Evolutionary conservation across 2,329 filamentous ascomycete species (phyloP), one percentile per base, ranked within the genome.

Genomic region (Epichloe typhina): DNA sequence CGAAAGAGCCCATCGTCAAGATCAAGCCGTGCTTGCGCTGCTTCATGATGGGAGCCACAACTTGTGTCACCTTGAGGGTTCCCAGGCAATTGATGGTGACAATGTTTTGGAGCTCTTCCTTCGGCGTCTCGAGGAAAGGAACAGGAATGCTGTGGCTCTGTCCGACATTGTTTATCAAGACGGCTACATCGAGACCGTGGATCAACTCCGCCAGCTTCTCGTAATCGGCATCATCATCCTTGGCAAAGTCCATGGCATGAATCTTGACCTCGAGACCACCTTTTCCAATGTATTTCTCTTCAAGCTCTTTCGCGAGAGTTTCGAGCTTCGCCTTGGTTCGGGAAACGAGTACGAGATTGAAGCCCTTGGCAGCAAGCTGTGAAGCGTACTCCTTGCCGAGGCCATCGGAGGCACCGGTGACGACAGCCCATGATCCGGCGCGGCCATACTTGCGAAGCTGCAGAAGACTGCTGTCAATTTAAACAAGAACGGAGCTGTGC

Each of bases 121-220:
- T 76, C 12, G 82, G 69, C 0, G 91, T 97, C 61, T 88, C 78
- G 47, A 85, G 72, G 71, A 98, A 98, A 0, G 89, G 78, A 0
- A 95, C 88, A 2, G 93, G 93, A 50, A 97, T 95, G 67, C 77
- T 84, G 74, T 98, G 93, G 68, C 86, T 94, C 67, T 89, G 84
- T 57, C 93, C 93, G 50, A 98, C 93, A 62, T 98, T 98, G 77
- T 98, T 98, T 74, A 98, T 77, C 56, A 98, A 72, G 54, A 98
- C 85, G 43, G 84, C 83, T 26, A 98, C 72, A 57, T 96, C 90
- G 39, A 95, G 78, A 7, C 77, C 84, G 19, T 80, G 69, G 47
- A 95, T 71, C 23, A 88, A 68, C 56, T 79, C 72, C 57, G 80
- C 78, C 46, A 98, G 75, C 45, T 77, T 76, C 51, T 80, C 77